Conservation (phyloP, 768 basidiomycete genomes). For the Inosperma sp. region DNA sequence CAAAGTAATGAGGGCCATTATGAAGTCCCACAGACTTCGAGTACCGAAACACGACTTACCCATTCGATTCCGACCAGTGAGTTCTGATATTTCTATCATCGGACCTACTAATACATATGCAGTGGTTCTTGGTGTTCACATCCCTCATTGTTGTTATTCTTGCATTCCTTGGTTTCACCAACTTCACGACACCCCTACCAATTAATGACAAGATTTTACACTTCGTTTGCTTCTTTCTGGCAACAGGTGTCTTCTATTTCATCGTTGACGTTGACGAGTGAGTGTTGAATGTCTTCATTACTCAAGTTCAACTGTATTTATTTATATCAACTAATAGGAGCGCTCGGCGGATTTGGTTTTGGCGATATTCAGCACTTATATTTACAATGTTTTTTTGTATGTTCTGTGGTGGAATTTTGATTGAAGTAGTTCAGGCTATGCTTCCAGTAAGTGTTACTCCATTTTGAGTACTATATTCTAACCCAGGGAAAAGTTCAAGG, state of each 20-base stretch:
- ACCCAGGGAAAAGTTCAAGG: constrained; percentile 48
- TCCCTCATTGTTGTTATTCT: constrained; percentile 61
- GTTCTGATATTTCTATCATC: constrained; percentile 12
- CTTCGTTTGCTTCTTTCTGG: constrained; percentile 69
- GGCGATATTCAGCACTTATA: constrained; percentile 68
- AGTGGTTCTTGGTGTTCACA: constrained; percentile 85
- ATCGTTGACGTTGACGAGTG: constrained; percentile 87
- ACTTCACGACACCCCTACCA: constrained; percentile 58
- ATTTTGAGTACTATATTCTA: background rate
- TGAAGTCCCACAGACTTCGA: constrained; percentile 64
- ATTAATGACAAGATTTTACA: constrained; percentile 78
- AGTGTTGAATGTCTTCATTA: constrained; percentile 24
- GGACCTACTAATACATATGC: background rate
- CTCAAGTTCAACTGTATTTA: background rate
- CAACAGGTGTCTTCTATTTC: constrained; percentile 81
- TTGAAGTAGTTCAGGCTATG: constrained; percentile 76
- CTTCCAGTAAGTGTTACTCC: constrained; percentile 46
- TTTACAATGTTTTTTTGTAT: constrained; percentile 68
- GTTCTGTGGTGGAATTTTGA: constrained; percentile 75
- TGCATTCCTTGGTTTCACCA: constrained; percentile 74
- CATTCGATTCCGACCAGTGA: constrained; percentile 66
- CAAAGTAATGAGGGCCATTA: constrained; percentile 51
- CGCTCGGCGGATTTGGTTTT: constrained; percentile 80
- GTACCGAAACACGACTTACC: constrained; percentile 69
- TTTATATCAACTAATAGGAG: constrained; percentile 42